Base-by-base conservation (phyloP, 164 flowering plant genomes). In the Nymphaea colorata region DNA sequence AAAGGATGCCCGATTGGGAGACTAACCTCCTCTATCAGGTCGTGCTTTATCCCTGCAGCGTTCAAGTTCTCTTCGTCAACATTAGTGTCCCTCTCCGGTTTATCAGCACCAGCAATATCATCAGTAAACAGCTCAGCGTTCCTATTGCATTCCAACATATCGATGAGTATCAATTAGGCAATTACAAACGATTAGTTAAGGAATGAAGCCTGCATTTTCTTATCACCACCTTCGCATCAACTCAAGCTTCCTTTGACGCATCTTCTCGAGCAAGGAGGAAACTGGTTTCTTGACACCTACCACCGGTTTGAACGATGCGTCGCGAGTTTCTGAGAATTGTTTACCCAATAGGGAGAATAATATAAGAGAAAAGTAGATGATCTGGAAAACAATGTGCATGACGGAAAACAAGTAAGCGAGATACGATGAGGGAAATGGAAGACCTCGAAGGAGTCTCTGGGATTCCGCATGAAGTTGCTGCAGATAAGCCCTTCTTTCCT, bases 391-490 rank as follows among this genome's bases (percentile, higher is more conserved):
- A 14, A 14, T 3, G 41, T 69, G 41, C 12, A 61, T 44, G 45
- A 55, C n/a, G 14, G 17, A 14, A 60, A 36, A 3, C 14, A 62
- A 61, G 8, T 55, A 12, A 0, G 16, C 2, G 8, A 67, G 51
- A 14, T 42, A 2, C 8, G 42, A 36, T 5, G 25, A 11, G 11
- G 51, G 64, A 64, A 8, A 18, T 44, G n/a, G 8, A 42, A 12
- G 7, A 90, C 98, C 96, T 81, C 98, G 83, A 68, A 93, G 73
- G 12, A 88, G 67, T 73, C 93, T 86, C 81, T 93, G 96, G 57
- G 93, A 82, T 67, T 93, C 93, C 16, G 84, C 88, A 61, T 82
- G 91, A 70, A 88, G 88, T 63, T 81, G 81, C 6, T 78, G 76
- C 42, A 86, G 75, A 66, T 78, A 71, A 5, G 69, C 79, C 69